phyloP scores from a whole-genome alignment of 129 eudicot genomes.

The Arctium lappa region DNA sequence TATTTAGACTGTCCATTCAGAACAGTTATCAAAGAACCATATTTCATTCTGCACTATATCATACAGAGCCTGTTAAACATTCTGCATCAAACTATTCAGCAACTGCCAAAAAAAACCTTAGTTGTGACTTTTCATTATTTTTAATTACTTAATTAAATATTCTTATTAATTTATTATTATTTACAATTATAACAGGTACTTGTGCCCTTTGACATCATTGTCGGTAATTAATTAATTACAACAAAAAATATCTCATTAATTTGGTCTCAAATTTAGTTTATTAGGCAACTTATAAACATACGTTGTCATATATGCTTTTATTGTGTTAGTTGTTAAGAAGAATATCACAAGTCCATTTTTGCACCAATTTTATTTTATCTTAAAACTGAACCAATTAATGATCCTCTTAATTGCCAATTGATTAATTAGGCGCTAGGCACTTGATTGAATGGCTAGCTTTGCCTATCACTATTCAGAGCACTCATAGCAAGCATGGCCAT shows the following conservation, averaged over 20 bases:
- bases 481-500: background rate
- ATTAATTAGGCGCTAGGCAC: background rate
- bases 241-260: background rate
- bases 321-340: background rate
- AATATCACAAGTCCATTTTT: background rate
- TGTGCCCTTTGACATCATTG: background rate
- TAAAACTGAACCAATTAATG: background rate
- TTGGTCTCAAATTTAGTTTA: background rate
- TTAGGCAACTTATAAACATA: background rate
- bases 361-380: background rate
- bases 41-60: no score
- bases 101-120: background rate
- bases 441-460: background rate
- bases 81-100: no score
- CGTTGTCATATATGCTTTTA: background rate
- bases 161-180: background rate
- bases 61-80: no score
- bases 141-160: background rate
- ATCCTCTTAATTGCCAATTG: background rate
- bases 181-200: background rate
- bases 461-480: background rate
- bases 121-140: background rate
- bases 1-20: no score
- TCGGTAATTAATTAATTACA: background rate
- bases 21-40: no score